Evolutionary conservation across 2,329 filamentous ascomycete species (phyloP).

Genomic region (Chrysoporthe puriensis): DNA sequence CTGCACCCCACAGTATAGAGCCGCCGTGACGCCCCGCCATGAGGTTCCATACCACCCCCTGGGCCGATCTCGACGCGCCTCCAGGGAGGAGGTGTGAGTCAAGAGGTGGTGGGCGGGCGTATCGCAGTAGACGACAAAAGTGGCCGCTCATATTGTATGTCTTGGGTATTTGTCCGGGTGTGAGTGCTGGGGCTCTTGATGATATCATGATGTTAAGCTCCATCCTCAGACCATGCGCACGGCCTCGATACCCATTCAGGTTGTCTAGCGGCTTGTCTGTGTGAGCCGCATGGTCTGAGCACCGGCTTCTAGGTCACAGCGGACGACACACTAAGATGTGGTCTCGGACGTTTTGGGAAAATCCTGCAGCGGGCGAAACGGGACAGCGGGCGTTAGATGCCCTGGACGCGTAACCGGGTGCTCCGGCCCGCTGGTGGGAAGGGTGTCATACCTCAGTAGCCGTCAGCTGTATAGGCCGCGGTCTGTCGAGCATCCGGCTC

Average conservation of each 20-base stretch:
- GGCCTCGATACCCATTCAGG: background rate
- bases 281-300: conserved; percentile 1
- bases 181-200: background rate
- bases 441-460: conserved; percentile 3
- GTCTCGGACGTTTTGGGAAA: conserved; percentile 16
- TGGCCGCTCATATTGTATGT: background rate
- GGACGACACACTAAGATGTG: background rate
- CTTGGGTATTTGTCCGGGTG: background rate
- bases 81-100: conserved; percentile 5
- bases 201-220: background rate
- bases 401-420: conserved; percentile 26
- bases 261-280: conserved; percentile 1
- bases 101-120: background rate
- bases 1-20: conserved; percentile 27
- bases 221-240: background rate
- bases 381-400: conserved; percentile 2
- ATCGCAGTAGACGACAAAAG: background rate
- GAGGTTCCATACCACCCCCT: conserved; percentile 1
- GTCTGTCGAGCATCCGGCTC: background rate
- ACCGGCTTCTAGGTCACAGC: conserved; percentile 1
- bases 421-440: conserved; percentile 18
- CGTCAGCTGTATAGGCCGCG: conserved; percentile 16
- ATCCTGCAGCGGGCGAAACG: conserved; percentile 21
- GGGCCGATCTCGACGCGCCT: conserved; percentile 28
- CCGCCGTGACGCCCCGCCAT: conserved; percentile 25